Percentiles rank a stretch among this genome's conserved stretches.
Conservation (phyloP, 805 yeast genomes). For the Candida morakotiae region DNA sequence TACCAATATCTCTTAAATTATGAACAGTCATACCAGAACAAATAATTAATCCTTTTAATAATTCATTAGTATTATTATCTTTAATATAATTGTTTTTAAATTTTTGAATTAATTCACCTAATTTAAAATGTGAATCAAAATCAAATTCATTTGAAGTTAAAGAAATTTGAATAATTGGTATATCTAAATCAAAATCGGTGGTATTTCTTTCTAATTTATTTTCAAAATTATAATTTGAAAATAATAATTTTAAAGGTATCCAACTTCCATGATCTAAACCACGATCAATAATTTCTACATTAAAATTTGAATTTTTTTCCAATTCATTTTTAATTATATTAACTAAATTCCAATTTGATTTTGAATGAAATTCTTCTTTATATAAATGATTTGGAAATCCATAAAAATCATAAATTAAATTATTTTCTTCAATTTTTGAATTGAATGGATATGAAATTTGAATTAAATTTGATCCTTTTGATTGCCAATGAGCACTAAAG, state of each 20-base stretch:
- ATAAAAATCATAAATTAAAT: constrained; percentile 67
- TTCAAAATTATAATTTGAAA: constrained; percentile 31
- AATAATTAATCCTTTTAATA: constrained; percentile 42
- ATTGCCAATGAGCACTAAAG: constrained; percentile 80
- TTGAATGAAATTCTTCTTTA: constrained; percentile 55
- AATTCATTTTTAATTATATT: constrained; percentile 40
- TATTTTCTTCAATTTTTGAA: constrained; percentile 35
- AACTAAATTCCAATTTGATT: constrained; percentile 41
- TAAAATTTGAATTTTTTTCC: constrained; percentile 38
- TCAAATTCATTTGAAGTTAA: constrained; percentile 35
- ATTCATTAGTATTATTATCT: constrained; percentile 22
- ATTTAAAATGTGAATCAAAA: constrained; percentile 41
- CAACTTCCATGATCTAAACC: constrained; percentile 84
- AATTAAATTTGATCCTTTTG: constrained; percentile 33
- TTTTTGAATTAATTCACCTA: constrained; percentile 53
- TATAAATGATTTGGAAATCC: constrained; percentile 70
- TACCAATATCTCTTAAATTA: constrained; percentile 55
- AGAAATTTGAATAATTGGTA: constrained; percentile 50
- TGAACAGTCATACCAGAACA: constrained; percentile 82
- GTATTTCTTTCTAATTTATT: constrained; percentile 21
- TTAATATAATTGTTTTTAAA: constrained; percentile 43
- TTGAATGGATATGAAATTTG: constrained; percentile 43
- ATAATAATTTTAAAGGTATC: constrained; percentile 76
- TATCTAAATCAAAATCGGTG: constrained; percentile 32
- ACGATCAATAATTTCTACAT: constrained; percentile 43